phyloP scores from a whole-genome alignment of 306 rosid genomes.

The Prinsepia uniflora region DNA sequence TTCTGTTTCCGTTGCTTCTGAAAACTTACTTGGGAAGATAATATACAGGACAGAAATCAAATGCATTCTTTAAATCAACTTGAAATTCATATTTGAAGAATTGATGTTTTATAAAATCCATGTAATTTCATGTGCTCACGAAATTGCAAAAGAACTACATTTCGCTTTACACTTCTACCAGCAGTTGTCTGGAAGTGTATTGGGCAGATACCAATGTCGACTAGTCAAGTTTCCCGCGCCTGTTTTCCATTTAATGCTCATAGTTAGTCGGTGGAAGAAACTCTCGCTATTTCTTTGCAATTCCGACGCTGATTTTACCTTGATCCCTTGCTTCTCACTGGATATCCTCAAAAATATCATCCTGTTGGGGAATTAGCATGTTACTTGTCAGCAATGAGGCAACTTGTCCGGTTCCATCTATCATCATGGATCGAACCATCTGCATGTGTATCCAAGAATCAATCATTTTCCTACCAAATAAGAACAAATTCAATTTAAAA shows the following conservation, averaged over 20 bases:
- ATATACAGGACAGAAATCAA: no score
- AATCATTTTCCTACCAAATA: neutral
- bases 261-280: neutral
- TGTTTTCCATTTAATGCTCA: neutral
- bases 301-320: neutral
- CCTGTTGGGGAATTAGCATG: slow-evolving; percentile 34
- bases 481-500: neutral
- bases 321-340: slow-evolving; percentile 29
- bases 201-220: neutral
- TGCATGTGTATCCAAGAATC: slow-evolving; percentile 37
- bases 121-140: neutral
- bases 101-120: neutral
- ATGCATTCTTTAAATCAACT: no score
- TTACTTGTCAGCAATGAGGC: slow-evolving; percentile 37
- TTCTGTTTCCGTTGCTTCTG: no score
- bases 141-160: neutral
- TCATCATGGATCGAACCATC: slow-evolving; percentile 61
- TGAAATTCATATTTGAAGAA: no score
- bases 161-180: neutral
- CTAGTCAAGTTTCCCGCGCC: neutral
- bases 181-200: neutral
- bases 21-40: no score
- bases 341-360: slow-evolving; percentile 45
- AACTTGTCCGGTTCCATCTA: slow-evolving; percentile 57
- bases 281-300: slow-evolving; percentile 1